Evolutionary conservation across 2,329 filamentous ascomycete genomes (phyloP), one percentile per base, ranked within the genome.

Genomic region (Pseudogymnoascus sp.): DNA sequence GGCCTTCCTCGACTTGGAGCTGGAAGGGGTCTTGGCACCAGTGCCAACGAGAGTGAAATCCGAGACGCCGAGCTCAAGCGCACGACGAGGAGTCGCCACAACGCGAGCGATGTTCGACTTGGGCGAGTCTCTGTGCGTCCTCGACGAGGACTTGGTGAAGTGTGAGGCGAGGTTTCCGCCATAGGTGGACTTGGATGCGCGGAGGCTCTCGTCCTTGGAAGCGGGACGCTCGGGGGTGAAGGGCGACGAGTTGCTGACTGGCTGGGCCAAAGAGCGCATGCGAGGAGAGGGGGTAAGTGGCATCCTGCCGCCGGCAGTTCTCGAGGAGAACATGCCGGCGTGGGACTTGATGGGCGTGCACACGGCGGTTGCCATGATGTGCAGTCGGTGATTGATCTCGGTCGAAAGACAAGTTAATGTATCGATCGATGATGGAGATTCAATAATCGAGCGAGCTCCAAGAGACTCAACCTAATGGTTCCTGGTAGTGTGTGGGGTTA

Each of bases 321-420:
- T 92, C 71, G 90, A 86, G 70, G 89, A 92, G 81, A 98, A 97
- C 73, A 97, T 85, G 66, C 92, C 92, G 79, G 90, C 87, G 78
- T 96, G 93, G 83, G 90, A 95, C 84, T 97, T 98, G 76, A 95
- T 83, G 66, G 95, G 95, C 67, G 95, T 98, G 73, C 92, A 90
- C 78, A 97, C 86, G 77, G 85, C 80, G 77, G 88, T 90, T 76
- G 93, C 92, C 93, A 98, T 98, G 76, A 72, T 84, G 72, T 73
- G 73, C 74, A 77, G 77, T 75, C 72, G 67, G 68, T 65, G 72
- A 73, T 72, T 75, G 68, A 72, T 74, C 75, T 79, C 75, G 71
- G 69, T 77, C 77, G 78, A 81, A 76, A 74, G 77, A 77, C 77
- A 81, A 79, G 62, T 74, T 69, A 80, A 80, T 80, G 78, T 77